Percentiles rank a stretch among this genome's conserved stretches.
phyloP scores from a whole-genome alignment of 495 filamentous ascomycete genomes.

The Cairneyella variabilis region DNA sequence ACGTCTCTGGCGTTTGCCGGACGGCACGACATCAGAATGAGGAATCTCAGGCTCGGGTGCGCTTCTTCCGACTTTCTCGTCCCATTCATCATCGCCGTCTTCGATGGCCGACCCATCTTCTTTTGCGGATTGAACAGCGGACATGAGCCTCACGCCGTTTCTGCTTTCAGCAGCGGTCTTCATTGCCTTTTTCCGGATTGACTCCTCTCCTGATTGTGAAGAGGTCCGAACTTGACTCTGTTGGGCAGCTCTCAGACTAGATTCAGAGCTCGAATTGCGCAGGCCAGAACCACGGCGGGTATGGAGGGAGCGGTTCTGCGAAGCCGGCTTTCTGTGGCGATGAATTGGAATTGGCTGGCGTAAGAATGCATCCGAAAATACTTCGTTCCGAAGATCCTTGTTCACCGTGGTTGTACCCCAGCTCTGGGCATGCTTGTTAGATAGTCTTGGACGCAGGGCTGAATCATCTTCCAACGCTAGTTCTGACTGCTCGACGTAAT shows the following conservation, averaged over 20 bases:
- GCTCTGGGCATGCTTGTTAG: slow-evolving; percentile 58
- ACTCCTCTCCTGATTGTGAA: slow-evolving; percentile 16
- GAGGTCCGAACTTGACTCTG: slow-evolving; percentile 1
- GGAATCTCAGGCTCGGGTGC: slow-evolving; percentile 51
- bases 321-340: slow-evolving; percentile 54
- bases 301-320: slow-evolving; percentile 56
- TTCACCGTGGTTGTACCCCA: slow-evolving; percentile 98
- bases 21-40: slow-evolving; percentile 30
- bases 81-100: slow-evolving; percentile 25
- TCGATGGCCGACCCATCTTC: background rate
- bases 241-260: slow-evolving; percentile 23
- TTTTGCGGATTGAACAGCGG: background rate
- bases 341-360: slow-evolving; percentile 67
- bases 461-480: background rate
- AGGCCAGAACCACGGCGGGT: slow-evolving; percentile 26
- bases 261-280: slow-evolving; percentile 23
- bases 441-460: slow-evolving; percentile 34
- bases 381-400: slow-evolving; percentile 79
- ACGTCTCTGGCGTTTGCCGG: slow-evolving; percentile 50
- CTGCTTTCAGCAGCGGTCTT: slow-evolving; percentile 21
- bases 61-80: slow-evolving; percentile 48
- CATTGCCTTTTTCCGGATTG: slow-evolving; percentile 24
- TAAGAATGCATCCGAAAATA: slow-evolving; percentile 90
- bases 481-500: background rate
- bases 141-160: background rate